Evolutionary conservation across 257 asterid genomes (phyloP).

Genomic region (Capsicum pubescens): DNA sequence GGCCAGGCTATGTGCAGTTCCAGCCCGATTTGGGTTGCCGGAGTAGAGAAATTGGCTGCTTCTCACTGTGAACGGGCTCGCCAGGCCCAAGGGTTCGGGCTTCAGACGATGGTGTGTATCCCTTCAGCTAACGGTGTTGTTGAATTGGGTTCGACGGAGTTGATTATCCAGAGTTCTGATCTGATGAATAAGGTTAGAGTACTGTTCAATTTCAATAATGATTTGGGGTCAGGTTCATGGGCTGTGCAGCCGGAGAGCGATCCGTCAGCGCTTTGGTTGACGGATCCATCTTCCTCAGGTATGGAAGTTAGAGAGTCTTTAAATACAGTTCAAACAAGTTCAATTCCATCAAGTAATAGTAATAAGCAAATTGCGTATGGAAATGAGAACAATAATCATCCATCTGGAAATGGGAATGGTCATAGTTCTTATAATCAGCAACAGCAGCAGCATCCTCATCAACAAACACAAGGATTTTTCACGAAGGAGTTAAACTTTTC

Average conservation of each 20-base stretch:
- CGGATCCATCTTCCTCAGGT: constrained; percentile 32
- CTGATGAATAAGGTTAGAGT: constrained; percentile 39
- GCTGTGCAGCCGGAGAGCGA: constrained; percentile 41
- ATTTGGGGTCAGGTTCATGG: constrained; percentile 36
- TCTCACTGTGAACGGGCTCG: constrained; percentile 39
- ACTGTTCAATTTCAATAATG: constrained; percentile 38
- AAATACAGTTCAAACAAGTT: constrained; percentile 22
- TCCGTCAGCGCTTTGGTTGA: constrained; percentile 42
- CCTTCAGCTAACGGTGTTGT: constrained; percentile 43
- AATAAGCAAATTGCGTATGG: constrained; percentile 29
- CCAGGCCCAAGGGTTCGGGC: constrained; percentile 35
- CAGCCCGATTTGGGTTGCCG: constrained; percentile 43
- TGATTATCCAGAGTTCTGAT: constrained; percentile 37
- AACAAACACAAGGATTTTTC: constrained; percentile 25
- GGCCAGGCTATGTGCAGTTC: constrained; percentile 40
- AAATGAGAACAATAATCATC: constrained; percentile 16
- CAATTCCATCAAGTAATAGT: constrained; percentile 23
- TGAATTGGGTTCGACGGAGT: constrained; percentile 45
- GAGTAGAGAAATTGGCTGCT: constrained; percentile 30
- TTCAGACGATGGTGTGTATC: constrained; percentile 40
- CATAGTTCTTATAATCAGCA: constrained; percentile 2
- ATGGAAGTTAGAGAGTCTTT: constrained; percentile 3
- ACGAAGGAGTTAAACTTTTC: constrained; percentile 33
- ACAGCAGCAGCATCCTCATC: not conserved
- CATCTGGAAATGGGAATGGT: not conserved